Evolutionary conservation across 2,329 filamentous ascomycete species (phyloP), one percentile per base, ranked within the genome.

Genomic region (Neurospora sp.): DNA sequence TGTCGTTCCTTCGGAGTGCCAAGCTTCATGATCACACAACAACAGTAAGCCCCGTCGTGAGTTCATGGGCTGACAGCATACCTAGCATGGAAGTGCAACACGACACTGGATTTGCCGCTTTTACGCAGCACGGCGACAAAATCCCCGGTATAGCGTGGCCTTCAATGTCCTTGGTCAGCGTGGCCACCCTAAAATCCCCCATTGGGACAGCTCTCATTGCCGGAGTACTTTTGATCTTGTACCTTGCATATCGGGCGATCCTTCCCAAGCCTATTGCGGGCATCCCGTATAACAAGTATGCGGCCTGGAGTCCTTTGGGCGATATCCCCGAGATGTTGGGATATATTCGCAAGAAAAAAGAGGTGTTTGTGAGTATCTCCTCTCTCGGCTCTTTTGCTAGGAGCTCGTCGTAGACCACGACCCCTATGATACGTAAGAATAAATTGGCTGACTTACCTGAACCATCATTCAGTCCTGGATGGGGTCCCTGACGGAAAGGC

Each of bases 211-310:
- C 15, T 42, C n/a, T 68, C 15, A 9, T 66, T 6, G 68, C 19
- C 33, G 58, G 42, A 3, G 4, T 68, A 15, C 4, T 67, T 15
- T 19, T 33, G 4, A 33, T 38, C 39, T 11, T 70, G 6, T 72
- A 71, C 46, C 46, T 68, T 13, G 40, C 13, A 15, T 75, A 74
- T 67, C 70, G 73, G 17, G 69, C 70, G 8, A 71, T 77, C 7
- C 75, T 84, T 0, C 83, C 82, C 0, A 81, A 78, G 67, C 83
- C 84, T 1, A 77, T 85, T 4, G 75, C 81, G 3, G 80, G 80
- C 5, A 84, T 86, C 62, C 82, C 84, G 2, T 82, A 83, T 78
- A 82, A 84, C 71, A 73, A 71, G 13, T 73, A 76, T 19, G 78
- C 82, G 0, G 76, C 77, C 2, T 72, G 71, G 0, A 76, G 74